A percentile compares a stretch with the other conserved stretches of the same genome.
Conservation (phyloP, 108 stramenopile species). For the Ochromonas danica region DNA sequence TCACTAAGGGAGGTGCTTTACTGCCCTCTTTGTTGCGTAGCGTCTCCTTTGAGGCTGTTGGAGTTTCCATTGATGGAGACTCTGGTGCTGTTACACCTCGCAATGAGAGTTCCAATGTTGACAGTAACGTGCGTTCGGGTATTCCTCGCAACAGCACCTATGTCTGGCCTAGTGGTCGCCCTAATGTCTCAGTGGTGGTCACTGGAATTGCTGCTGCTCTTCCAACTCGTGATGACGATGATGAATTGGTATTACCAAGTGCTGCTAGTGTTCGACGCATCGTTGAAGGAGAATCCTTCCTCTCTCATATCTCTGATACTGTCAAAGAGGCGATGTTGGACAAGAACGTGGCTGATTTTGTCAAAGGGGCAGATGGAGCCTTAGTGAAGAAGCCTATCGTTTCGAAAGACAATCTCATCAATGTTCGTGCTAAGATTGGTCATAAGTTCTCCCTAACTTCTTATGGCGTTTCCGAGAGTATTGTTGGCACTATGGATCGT, state of each 20-base stretch:
- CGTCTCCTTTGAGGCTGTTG: too few relatives aligned
- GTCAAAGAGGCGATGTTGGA: constrained; percentile 74
- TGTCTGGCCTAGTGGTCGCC: background rate
- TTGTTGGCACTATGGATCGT: constrained; percentile 90
- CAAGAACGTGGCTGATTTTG: constrained; percentile 84
- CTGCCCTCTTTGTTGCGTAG: too few relatives aligned
- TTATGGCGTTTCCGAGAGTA: constrained; percentile 79
- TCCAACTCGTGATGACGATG: constrained; percentile 71
- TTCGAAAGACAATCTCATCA: constrained; percentile 54
- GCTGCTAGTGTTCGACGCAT: constrained; percentile 51
- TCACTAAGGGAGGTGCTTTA: background rate
- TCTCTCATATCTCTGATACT: constrained; percentile 65
- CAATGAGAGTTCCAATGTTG: background rate
- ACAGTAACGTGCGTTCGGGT: background rate
- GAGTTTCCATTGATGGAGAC: background rate
- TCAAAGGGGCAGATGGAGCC: constrained; percentile 67
- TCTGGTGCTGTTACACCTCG: background rate
- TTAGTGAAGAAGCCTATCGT: constrained; percentile 58
- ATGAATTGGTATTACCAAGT: constrained; percentile 47
- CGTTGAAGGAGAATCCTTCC: constrained; percentile 68
- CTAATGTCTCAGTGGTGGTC: constrained; percentile 69
- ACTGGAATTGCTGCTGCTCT: constrained; percentile 89
- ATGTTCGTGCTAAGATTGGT: constrained; percentile 83
- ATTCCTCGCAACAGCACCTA: background rate
- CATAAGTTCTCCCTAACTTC: constrained; percentile 62